Conservation (phyloP, 495 filamentous ascomycete species). For the Hyaloscypha hepaticicola region DNA sequence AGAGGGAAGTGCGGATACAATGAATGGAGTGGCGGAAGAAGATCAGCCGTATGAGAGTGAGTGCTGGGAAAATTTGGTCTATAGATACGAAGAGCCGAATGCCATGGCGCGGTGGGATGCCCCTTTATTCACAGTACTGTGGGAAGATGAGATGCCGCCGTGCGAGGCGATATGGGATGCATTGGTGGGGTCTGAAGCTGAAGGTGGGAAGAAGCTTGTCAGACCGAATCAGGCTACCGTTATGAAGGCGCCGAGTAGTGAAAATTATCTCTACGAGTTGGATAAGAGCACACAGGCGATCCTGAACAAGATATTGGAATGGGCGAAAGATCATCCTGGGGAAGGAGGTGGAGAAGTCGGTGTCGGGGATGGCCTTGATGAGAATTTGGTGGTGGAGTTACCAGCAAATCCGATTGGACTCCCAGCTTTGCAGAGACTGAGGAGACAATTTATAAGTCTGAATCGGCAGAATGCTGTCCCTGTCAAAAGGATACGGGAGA, state of each 20-base stretch:
- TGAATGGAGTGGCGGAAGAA: conserved; percentile 32
- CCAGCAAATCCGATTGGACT: conserved; percentile 62
- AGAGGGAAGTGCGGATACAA: conserved; percentile 19
- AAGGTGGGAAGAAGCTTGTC: conserved; percentile 51
- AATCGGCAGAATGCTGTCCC: conserved; percentile 60
- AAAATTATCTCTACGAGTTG: conserved; percentile 80
- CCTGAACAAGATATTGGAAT: conserved; percentile 69
- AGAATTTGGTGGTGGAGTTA: conserved; percentile 50
- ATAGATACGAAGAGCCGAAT: conserved; percentile 95
- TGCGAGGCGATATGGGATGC: conserved; percentile 76
- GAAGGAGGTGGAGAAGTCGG: conserved; percentile 45
- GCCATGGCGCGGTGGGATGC: conserved; percentile 94
- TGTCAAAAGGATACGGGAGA: conserved; percentile 59
- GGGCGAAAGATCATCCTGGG: conserved; percentile 64
- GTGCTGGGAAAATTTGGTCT: conserved; percentile 89
- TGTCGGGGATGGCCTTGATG: conserved; percentile 34
- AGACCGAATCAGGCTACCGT: conserved; percentile 81
- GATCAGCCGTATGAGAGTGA: conserved; percentile 61
- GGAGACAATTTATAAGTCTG: conserved; percentile 82
- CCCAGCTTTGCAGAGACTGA: conserved; percentile 76
- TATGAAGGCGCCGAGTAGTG: conserved; percentile 58
- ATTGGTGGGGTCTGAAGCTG: conserved; percentile 52
- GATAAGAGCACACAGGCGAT: conserved; percentile 84
- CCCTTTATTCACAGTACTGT: conserved; percentile 86
- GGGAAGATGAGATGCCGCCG: conserved; percentile 68